Evolutionary conservation across 257 asterid genomes (phyloP).

Genomic region (Craterostigma plantagineum): DNA sequence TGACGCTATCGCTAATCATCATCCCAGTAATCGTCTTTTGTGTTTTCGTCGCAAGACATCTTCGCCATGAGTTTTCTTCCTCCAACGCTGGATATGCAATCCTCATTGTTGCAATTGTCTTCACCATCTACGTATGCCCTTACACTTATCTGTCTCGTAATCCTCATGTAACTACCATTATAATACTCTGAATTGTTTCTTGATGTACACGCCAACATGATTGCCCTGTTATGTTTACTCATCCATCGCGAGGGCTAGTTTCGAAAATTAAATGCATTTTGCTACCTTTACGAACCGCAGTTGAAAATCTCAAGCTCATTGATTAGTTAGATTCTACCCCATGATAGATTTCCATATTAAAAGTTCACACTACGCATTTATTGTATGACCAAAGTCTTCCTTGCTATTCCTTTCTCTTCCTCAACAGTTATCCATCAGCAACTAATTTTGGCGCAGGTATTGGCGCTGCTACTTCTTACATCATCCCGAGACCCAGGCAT

Average conservation of each 20-base stretch:
- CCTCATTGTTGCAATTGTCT: slow-evolving; percentile 42
- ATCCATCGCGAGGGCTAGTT: too few relatives aligned
- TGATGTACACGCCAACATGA: not conserved
- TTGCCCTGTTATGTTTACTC: too few relatives aligned
- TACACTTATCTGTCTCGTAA: too few relatives aligned
- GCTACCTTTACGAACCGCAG: too few relatives aligned
- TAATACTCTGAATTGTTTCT: too few relatives aligned
- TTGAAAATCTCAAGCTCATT: too few relatives aligned
- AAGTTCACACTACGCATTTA: too few relatives aligned
- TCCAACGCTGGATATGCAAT: slow-evolving; percentile 86
- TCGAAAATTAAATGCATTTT: too few relatives aligned
- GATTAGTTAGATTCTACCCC: too few relatives aligned
- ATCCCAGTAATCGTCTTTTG: slow-evolving; percentile 73
- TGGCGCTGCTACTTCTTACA: slow-evolving; percentile 61
- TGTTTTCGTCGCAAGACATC: slow-evolving; percentile 83
- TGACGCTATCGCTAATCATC: slow-evolving; percentile 62
- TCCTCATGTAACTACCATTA: too few relatives aligned
- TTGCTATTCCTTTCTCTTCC: slow-evolving; percentile 1
- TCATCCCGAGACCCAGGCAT: slow-evolving; percentile 97
- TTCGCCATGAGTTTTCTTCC: slow-evolving; percentile 66
- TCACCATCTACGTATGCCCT: slow-evolving; percentile 54
- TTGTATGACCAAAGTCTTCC: not conserved
- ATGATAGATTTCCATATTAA: too few relatives aligned
- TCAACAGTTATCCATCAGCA: slow-evolving; percentile 4
- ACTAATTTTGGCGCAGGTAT: slow-evolving; percentile 38